Evolutionary conservation across 495 filamentous ascomycete genomes (phyloP), one percentile per base, ranked within the genome.

Genomic region (Neurospora cerealis): DNA sequence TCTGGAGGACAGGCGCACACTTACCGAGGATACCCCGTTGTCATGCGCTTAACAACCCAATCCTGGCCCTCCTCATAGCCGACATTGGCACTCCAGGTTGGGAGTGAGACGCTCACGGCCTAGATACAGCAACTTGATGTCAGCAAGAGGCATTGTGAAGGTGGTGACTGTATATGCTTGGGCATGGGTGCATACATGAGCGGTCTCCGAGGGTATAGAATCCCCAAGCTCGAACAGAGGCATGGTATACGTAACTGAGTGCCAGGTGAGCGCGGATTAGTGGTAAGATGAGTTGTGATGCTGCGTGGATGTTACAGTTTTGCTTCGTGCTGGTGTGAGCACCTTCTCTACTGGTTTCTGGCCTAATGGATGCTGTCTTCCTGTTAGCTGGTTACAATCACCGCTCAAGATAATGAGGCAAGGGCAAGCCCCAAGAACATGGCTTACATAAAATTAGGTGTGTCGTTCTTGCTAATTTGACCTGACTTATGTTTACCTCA

Each of bases 61-160:
- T 90, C 86, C 79, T 96, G 87, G 38, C 94, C 95, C 81, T 98
- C 93, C 81, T 98, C 96, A 76, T 99, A 99, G 3, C 88, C 96
- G 36, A 98, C 84, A 79, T 95, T 97, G 54, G 94, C 84, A 75
- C 85, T 88, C 96, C 96, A 99, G 85, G 95, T 96, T 62, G 96
- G 96, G 40, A 99, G 86, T 4, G 96, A 98, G 28, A 97, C 94
- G 80, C 95, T 98, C 74, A 98, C 93, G 69, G 96, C 96, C 95
- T 98, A 74, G 72, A 66, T 42, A 34, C 69, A 37, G 17, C 32
- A 70, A 37, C 54, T 39, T 39, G 7, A 42, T 36, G 36, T 44
- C 70, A 38, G 34, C 3, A 44, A 70, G 28, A 37, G 24, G 70
- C 24, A 54, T n/a, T 69, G 66, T 21, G 44, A 13, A 69, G 69